Percentiles rank a stretch among this genome's conserved stretches.
Evolutionary conservation across 345 rosid species (phyloP).

Genomic region (Citrus maxima): DNA sequence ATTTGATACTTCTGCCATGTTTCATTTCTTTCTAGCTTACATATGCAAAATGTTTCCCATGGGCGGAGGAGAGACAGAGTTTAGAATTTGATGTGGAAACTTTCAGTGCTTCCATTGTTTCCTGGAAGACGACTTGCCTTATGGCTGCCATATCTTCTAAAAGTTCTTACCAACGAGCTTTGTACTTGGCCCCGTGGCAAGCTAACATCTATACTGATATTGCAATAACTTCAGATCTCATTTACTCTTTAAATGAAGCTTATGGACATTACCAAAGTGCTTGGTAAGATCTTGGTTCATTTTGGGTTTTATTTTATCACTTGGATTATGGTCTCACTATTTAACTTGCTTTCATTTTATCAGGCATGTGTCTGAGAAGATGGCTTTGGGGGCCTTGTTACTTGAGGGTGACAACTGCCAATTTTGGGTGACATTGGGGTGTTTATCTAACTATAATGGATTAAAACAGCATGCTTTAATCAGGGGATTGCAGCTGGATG

Average conservation of each 20-base stretch:
- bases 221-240: slow-evolving; percentile 69
- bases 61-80: slow-evolving; percentile 44
- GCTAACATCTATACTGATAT: slow-evolving; percentile 75
- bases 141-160: slow-evolving; percentile 62
- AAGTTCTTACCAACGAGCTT: slow-evolving; percentile 72
- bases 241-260: slow-evolving; percentile 42
- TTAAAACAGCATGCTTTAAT: slow-evolving; percentile 84
- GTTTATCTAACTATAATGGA: slow-evolving; percentile 62
- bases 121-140: slow-evolving; percentile 69
- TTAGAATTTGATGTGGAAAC: slow-evolving; percentile 31
- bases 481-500: slow-evolving; percentile 89
- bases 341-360: slow-evolving; percentile 34
- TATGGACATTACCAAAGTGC: slow-evolving; percentile 26
- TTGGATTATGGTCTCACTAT: slow-evolving; percentile 9
- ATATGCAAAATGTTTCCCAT: slow-evolving; percentile 75
- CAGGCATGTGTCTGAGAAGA: slow-evolving; percentile 91
- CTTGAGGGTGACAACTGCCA: slow-evolving; percentile 79
- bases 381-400: slow-evolving; percentile 81
- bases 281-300: slow-evolving; percentile 50
- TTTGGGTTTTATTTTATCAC: slow-evolving; percentile 18
- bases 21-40: slow-evolving; percentile 51
- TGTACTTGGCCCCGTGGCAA: slow-evolving; percentile 89
- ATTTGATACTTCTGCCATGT: slow-evolving; percentile 11
- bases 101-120: slow-evolving; percentile 48
- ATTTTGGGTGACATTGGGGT: slow-evolving; percentile 88